Evolutionary conservation across 805 yeast species (phyloP), one percentile per base, ranked within the genome.

Genomic region (Saccharomycopsis sp.): DNA sequence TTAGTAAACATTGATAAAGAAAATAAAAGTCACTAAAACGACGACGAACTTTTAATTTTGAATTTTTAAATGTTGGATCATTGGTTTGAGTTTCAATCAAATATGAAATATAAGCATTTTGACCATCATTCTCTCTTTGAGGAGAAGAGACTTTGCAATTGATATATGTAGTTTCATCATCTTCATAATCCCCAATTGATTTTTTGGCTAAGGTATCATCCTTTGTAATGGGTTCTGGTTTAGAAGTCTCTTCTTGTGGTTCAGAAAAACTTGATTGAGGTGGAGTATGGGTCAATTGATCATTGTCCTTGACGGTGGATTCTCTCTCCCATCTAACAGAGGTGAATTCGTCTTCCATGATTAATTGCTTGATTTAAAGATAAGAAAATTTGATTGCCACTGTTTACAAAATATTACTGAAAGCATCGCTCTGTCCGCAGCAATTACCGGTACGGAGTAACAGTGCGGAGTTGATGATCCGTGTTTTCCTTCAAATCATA

Each of bases 1-100:
- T 79, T 37, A 68, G 57, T 40, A 89, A 63, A 42, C 85, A 77
- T 46, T 79, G 82, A 58, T 79, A 83, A 18, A 89, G 67, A 49
- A 79, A 75, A 43, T 80, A 72, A 58, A 89, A 85, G 58, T 92
- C 97, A 4, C 89, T 82, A 58, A 84, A 89, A 38, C 98, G 69
- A 51, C 96, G 70, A 35, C 94, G 68, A 2, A 80, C 78, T 19
- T 62, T 60, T 40, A 72, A 66, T n/a, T 58, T 58, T 2, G 61
- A 45, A 19, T 54, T 44, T 29, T 63, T 63, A 41, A 82, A 72
- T 3, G 67, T 67, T 1, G 88, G 82, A 51, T 74, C 70, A 53
- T 79, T 68, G 1, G 88, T 69, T 36, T 63, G 60, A 1, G 92
- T 74, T 25, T 77, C 70, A 21, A 86, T 64, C 31, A 79, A 62